Percentiles rank a stretch among this genome's conserved stretches.
These are phyloP conservation scores for Soucietia sequanensis DNA, from an alignment of 805 yeast species.

Conservation along the genomic window DNA sequence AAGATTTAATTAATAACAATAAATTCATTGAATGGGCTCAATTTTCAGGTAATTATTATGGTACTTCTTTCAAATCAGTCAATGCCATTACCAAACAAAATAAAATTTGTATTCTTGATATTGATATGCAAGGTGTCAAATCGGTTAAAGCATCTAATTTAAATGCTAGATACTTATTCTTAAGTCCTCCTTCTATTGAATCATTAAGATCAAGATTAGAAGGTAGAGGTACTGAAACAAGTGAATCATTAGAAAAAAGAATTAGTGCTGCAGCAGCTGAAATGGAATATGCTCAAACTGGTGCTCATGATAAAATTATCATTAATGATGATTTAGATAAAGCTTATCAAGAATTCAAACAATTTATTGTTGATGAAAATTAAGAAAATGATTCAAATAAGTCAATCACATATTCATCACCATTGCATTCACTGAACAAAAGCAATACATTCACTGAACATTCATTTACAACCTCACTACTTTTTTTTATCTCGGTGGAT, in stretches of 20 bases:
- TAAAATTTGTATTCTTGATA: slow-evolving; percentile 86
- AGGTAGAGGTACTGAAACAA: slow-evolving; percentile 94
- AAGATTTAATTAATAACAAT: slow-evolving; percentile 65
- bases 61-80: slow-evolving; percentile 87
- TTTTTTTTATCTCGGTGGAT: too few species aligned
- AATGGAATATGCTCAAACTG: slow-evolving; percentile 82
- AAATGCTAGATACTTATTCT: slow-evolving; percentile 80
- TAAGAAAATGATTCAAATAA: too few species aligned
- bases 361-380: slow-evolving; percentile 57
- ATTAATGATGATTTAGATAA: slow-evolving; percentile 90
- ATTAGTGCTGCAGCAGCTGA: slow-evolving; percentile 85
- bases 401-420: too few species aligned
- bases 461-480: too few species aligned
- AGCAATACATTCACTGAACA: too few species aligned
- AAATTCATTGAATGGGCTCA: slow-evolving; percentile 97
- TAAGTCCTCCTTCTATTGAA: slow-evolving; percentile 92
- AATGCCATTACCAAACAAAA: slow-evolving; percentile 64
- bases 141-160: slow-evolving; percentile 80
- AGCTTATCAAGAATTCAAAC: slow-evolving; percentile 80
- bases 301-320: slow-evolving; percentile 86
- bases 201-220: slow-evolving; percentile 70
- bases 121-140: slow-evolving; percentile 99
- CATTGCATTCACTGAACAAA: too few species aligned
- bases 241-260: slow-evolving; percentile 80
- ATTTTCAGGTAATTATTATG: slow-evolving; percentile 96